Evolutionary conservation across 1,284 basidiomycete genomes (phyloP).

Genomic region (Chondrostereum purpureum): DNA sequence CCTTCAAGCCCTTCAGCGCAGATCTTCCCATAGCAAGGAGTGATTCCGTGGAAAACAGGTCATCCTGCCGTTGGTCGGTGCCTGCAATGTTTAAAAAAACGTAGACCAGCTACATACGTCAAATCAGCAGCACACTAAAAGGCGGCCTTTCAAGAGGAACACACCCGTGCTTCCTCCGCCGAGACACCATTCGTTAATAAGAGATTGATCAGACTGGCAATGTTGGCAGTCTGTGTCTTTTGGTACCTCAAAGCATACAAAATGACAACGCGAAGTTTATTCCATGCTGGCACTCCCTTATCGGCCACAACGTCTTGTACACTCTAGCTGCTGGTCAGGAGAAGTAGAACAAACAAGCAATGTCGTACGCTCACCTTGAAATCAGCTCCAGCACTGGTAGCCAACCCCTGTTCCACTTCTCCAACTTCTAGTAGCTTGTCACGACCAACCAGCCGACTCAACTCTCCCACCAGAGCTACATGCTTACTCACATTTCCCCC

Average conservation of each 20-base stretch:
- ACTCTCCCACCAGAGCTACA: conserved; percentile 92
- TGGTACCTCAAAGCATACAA: conserved; percentile 95
- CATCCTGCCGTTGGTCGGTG: conserved; percentile 94
- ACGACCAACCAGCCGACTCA: conserved; percentile 84
- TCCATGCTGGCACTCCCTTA: conserved; percentile 61
- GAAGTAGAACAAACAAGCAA: not conserved
- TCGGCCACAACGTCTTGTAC: conserved; percentile 75
- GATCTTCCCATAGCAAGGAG: conserved; percentile 92
- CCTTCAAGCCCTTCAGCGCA: conserved; percentile 93
- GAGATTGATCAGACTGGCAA: conserved; percentile 77
- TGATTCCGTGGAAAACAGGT: conserved; percentile 94
- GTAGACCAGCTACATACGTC: conserved; percentile 71
- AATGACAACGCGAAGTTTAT: conserved; percentile 91
- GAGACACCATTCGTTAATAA: conserved; percentile 79
- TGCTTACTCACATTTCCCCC: conserved; percentile 99
- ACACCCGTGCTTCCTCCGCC: conserved; percentile 76
- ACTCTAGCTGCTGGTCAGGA: conserved; percentile 39
- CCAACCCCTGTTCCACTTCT: conserved; percentile 95
- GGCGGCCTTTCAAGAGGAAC: conserved; percentile 21
- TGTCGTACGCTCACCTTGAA: conserved; percentile 52
- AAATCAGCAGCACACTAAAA: conserved; percentile 2
- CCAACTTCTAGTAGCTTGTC: conserved; percentile 86
- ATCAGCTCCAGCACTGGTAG: conserved; percentile 87
- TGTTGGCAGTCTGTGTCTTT: conserved; percentile 82
- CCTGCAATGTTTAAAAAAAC: conserved; percentile 92